Percentiles rank a stretch among this genome's conserved stretches.
Evolutionary conservation across 768 basidiomycete species (phyloP).

Genomic region (Dictyophora rubrovolvata): DNA sequence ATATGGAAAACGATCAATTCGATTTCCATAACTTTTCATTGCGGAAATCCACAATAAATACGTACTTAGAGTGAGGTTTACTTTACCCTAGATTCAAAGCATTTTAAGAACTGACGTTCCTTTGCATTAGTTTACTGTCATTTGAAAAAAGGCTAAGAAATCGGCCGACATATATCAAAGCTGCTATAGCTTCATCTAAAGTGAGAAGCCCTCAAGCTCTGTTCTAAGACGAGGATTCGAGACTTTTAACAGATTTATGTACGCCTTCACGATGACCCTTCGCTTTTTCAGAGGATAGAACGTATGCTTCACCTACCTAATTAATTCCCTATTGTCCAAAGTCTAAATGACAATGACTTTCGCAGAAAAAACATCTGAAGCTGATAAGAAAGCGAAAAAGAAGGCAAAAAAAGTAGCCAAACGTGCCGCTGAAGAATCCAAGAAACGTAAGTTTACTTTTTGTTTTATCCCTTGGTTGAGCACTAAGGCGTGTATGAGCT

Average conservation of each 20-base stretch:
- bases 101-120: conserved; percentile 1
- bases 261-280: conserved; percentile 59
- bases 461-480: conserved; percentile 3
- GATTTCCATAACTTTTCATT: conserved; percentile 96
- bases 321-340: conserved; percentile 17
- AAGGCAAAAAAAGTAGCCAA: conserved; percentile 75
- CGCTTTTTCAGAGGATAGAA: conserved; percentile 13
- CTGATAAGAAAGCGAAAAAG: conserved; percentile 75
- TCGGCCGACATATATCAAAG: conserved; percentile 64
- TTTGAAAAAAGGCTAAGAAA: conserved; percentile 64
- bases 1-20: conserved; percentile 90
- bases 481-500: conserved; percentile 17
- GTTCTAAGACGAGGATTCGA: conserved; percentile 11
- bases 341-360: neutral
- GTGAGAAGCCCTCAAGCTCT: conserved; percentile 30
- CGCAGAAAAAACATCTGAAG: conserved; percentile 39
- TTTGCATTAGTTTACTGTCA: neutral
- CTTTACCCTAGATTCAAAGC: neutral
- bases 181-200: conserved; percentile 60
- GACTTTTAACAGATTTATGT: conserved; percentile 54
- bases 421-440: conserved; percentile 55
- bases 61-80: conserved; percentile 67
- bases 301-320: conserved; percentile 31
- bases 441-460: conserved; percentile 46
- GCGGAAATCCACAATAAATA: conserved; percentile 77